phyloP scores from a whole-genome alignment of 2,329 filamentous ascomycete species.

The Ceratocystis variospora region DNA sequence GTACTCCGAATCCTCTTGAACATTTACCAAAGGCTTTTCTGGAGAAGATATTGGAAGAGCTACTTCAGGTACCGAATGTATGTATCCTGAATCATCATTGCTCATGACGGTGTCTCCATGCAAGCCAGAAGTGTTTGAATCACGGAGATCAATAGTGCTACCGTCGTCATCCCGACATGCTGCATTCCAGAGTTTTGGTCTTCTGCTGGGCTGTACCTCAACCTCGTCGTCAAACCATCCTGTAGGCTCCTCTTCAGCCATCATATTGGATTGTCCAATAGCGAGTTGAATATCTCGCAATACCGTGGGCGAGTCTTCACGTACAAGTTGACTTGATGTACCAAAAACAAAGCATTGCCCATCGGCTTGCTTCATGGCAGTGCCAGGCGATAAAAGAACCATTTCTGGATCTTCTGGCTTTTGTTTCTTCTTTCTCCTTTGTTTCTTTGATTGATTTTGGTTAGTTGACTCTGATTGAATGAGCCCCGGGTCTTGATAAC shows the following conservation, averaged over 20 bases:
- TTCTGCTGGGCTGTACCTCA: constrained; percentile 13
- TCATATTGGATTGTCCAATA: constrained; percentile 42
- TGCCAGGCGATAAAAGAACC: constrained; percentile 51
- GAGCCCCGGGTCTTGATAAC: constrained; percentile 17
- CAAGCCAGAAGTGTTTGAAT: neutral
- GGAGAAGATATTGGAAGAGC: neutral
- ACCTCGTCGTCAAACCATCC: constrained; percentile 6
- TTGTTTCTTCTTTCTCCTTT: constrained; percentile 27
- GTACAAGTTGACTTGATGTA: constrained; percentile 68
- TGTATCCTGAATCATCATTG: neutral
- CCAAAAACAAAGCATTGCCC: constrained; percentile 72
- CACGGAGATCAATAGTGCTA: constrained; percentile 34
- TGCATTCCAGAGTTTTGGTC: constrained; percentile 51
- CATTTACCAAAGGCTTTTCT: neutral
- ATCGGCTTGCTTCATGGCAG: constrained; percentile 51
- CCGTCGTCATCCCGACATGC: constrained; percentile 54
- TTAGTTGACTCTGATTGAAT: neutral
- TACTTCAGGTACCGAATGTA: neutral
- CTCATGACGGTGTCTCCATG: neutral
- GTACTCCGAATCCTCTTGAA: constrained; percentile 7
- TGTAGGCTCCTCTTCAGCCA: constrained; percentile 6
- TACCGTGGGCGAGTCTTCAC: constrained; percentile 55
- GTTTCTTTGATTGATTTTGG: constrained; percentile 22
- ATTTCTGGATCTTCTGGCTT: constrained; percentile 22
- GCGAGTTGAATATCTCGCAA: constrained; percentile 49